These are phyloP conservation scores for Spergularia bocconei DNA, from an alignment of 148 eudicot genomes.

Conservation along the genomic window DNA sequence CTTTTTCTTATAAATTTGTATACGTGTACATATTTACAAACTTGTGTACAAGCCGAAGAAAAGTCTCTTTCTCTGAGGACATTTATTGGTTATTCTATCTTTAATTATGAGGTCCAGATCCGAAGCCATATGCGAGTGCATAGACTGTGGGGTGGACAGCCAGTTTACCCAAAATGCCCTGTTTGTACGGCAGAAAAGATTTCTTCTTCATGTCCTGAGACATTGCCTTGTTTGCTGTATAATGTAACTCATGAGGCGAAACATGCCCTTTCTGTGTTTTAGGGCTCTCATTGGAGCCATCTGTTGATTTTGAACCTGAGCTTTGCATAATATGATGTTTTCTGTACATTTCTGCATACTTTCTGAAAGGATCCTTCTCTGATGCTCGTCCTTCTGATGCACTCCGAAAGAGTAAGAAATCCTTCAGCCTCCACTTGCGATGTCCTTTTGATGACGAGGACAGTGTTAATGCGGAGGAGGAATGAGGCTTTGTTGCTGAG, in stretches of 20 bases:
- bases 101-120: constrained; percentile 16
- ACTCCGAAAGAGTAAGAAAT: constrained; percentile 67
- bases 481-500: constrained; percentile 1
- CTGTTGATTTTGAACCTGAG: constrained; percentile 1
- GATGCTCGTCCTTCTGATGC: constrained; percentile 75
- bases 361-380: constrained; percentile 54
- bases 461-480: not conserved
- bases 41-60: not conserved
- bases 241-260: constrained; percentile 38
- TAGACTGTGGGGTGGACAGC: constrained; percentile 35
- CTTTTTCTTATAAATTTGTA: not conserved
- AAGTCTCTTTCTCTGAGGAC: not conserved
- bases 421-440: constrained; percentile 64
- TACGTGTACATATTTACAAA: not conserved
- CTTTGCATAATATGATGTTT: constrained; percentile 13
- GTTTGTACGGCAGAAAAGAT: constrained; percentile 33
- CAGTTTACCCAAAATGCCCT: constrained; percentile 30
- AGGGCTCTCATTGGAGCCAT: constrained; percentile 1
- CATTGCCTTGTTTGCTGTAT: constrained; percentile 41
- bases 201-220: constrained; percentile 37
- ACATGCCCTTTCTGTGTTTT: constrained; percentile 4
- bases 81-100: not conserved
- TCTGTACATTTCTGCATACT: constrained; percentile 32
- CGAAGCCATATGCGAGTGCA: constrained; percentile 32
- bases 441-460: constrained; percentile 27